Base-by-base conservation (phyloP, 805 yeast species). In the Pachysolen tannophilus region DNA sequence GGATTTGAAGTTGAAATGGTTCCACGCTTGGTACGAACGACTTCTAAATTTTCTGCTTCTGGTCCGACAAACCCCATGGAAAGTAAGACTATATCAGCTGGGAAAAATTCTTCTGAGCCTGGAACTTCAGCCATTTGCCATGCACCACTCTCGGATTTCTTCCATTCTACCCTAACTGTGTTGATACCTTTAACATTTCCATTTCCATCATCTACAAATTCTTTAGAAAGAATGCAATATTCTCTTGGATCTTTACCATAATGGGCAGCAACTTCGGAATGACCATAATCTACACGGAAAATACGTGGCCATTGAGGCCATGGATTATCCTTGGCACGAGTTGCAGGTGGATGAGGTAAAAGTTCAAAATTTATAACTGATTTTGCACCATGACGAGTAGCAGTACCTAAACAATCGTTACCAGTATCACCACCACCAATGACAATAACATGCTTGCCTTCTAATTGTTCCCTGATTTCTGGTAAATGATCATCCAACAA, bases 361-460 rank as follows among this genome's bases (percentile, higher is more conserved):
- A 90, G 71, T 67, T 90, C 98, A 58, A 90, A 92, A 72, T 90
- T 90, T 45, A 79, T 72, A 39, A 92, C 96, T 8, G 94, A 82
- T 57, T 83, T 78, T 43, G 97, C 97, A 28, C 96, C 97, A 57
- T 92, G 97, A 66, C 97, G 82, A 26, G 92, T 88, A 16, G 96
- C 75, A 29, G 98, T 90, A 63, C 97, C 97, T 53, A 90, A 72
- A 75, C 97, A 90, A 70, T 90, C 98, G 57, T 90, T 90, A 75
- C 98, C 98, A 24, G 97, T 90, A 61, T 90, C 98, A 76, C 98
- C 98, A 68, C 98, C 98, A 53, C 98, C 98, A 67, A 90, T 90
- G 37, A 90, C 97, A 52, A 90, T 78, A 38, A 90, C 97, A 44
- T 83, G 69, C 70, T 90, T 92, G 48, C 92, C 97, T 42, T 71